A percentile compares a stretch with the other conserved stretches of the same genome.
Evolutionary conservation across 176 grass and related monocot species (phyloP).

Genomic region (Triticum urartu): DNA sequence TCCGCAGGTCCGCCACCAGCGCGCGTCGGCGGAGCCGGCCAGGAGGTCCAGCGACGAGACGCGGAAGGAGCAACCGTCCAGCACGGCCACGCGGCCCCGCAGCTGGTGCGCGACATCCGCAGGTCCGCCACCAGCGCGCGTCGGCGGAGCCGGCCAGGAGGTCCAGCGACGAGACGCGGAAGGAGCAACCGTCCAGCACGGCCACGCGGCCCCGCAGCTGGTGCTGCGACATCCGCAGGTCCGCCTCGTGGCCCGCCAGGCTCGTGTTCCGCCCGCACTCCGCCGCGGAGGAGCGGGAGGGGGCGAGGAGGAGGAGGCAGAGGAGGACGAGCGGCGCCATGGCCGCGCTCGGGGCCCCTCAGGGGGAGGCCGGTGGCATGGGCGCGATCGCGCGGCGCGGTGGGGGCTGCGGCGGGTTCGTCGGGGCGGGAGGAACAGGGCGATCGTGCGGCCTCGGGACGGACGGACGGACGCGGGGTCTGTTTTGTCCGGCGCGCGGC

Average conservation of each 20-base stretch:
- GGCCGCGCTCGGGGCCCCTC: neutral
- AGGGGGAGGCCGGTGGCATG: constrained; percentile 34
- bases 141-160: constrained; percentile 72
- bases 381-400: constrained; percentile 11
- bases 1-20: no score
- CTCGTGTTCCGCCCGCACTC: constrained; percentile 55
- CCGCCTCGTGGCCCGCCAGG: constrained; percentile 50
- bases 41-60: no score
- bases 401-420: constrained; percentile 34
- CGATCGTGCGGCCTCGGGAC: constrained; percentile 12
- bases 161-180: constrained; percentile 71
- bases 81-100: no score
- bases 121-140: no score
- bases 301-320: neutral
- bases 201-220: constrained; percentile 78
- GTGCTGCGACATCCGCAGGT: constrained; percentile 87
- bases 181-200: constrained; percentile 84
- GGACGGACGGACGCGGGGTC: neutral
- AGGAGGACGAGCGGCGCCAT: constrained; percentile 22
- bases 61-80: no score
- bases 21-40: no score
- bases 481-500: constrained; percentile 3
- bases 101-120: no score
- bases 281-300: neutral
- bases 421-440: neutral